Base-by-base conservation (phyloP, 2,329 filamentous ascomycete genomes). In the Reticulascus tulasneorum region DNA sequence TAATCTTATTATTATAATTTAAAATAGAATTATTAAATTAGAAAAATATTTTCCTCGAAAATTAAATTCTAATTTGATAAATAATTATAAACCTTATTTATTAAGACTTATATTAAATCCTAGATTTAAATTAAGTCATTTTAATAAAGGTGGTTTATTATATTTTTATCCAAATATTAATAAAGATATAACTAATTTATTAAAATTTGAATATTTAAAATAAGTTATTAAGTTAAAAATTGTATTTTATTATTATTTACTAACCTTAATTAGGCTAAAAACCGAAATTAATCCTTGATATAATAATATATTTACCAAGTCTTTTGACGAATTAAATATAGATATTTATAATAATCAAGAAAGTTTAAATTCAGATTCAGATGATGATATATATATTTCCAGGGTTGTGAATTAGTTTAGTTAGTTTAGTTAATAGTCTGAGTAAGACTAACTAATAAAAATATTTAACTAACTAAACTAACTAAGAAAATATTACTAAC, bases 281-380 rank as follows among this genome's bases (percentile, higher is more conserved):
- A 5, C 11, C 25, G 19, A 23, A 29, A 29, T 19, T 23, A 18
- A 11, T 9, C 10, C 18, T 23, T 19, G 12, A 15, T 37, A 32
- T 26, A 26, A 11, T 37, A 31, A 22, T 19, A 7, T 11, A 24
- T 13, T 39, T 34, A 35, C 13, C 17, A 28, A 7, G 17, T 28
- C 9, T 8, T 13, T 7, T 28, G 7, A 13, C 17, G 7, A 28
- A 9, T 13, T 9, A 7, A 16, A 28, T 28, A 28, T 13, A 16
- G 25, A 28, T 28, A 13, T 28, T 16, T 28, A 28, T 28, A 28
- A 13, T 13, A 13, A 9, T n/a, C 25, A 13, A 13, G n/a, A 13
- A 13, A 13, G 7, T 7, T 13, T 7, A 9, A 13, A 13, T 13
- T 8, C 17, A 28, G 8, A 7, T 7, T 28, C 13, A 28, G 7